phyloP scores from a whole-genome alignment of 2,329 filamentous ascomycete species.

The Nothomitra cinnamomea region DNA sequence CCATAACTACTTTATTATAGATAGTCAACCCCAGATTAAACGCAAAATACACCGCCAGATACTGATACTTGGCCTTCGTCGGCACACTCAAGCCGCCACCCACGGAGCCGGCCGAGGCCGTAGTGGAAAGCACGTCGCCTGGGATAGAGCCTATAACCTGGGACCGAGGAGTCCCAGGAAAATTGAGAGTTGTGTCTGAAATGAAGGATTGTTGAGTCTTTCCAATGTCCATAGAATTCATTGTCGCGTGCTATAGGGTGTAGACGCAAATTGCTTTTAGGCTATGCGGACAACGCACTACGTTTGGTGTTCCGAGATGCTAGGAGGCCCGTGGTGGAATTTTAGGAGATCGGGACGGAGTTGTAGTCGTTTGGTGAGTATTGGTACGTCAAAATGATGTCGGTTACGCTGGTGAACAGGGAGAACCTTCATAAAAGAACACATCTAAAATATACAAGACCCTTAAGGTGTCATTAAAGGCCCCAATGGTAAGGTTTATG shows the following conservation, averaged over 20 bases:
- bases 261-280: no score
- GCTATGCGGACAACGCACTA: no score
- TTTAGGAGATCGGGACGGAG: no score
- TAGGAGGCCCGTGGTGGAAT: no score
- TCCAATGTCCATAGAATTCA: not conserved
- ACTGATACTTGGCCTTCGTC: slow-evolving; percentile 1
- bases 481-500: no score
- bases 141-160: not conserved
- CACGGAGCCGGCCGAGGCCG: not conserved
- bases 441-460: no score
- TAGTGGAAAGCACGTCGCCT: not conserved
- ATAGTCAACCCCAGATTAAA: slow-evolving; percentile 10
- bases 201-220: not conserved
- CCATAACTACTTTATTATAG: slow-evolving; percentile 15
- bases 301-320: no score
- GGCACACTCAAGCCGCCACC: slow-evolving; percentile 4
- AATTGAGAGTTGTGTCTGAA: not conserved
- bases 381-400: no score
- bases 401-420: no score
- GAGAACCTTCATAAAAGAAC: no score
- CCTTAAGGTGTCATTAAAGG: no score
- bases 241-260: not conserved
- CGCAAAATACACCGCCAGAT: slow-evolving; percentile 8
- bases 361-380: no score
- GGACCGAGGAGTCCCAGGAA: not conserved